phyloP scores from a whole-genome alignment of 2,329 filamentous ascomycete genomes.

The Aspergillus versicolor region DNA sequence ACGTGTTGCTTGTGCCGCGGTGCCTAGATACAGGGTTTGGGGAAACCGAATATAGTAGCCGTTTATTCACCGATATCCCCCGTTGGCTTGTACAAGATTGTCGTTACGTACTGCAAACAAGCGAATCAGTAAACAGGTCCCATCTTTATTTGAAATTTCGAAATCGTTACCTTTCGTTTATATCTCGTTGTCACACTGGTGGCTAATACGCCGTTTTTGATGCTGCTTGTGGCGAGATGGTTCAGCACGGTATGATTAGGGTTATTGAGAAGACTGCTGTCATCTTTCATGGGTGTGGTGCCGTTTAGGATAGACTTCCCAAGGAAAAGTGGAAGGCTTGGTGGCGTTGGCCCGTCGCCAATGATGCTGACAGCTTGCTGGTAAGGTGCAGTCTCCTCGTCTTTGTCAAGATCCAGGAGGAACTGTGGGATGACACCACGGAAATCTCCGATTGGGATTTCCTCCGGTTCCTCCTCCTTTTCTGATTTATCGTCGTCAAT shows the following conservation, averaged over 20 bases:
- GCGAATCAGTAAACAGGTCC: slow-evolving; percentile 18
- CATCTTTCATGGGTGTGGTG: slow-evolving; percentile 89
- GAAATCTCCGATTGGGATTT: slow-evolving; percentile 62
- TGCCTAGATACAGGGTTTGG: neutral
- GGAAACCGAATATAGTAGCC: neutral
- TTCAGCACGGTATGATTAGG: slow-evolving; percentile 97
- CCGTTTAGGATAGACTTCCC: slow-evolving; percentile 94
- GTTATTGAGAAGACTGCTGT: slow-evolving; percentile 94
- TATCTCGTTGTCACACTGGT: slow-evolving; percentile 98
- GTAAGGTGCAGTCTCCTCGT: slow-evolving; percentile 74
- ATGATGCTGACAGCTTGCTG: slow-evolving; percentile 73
- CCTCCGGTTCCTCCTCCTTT: slow-evolving; percentile 54
- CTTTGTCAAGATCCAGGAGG: slow-evolving; percentile 77
- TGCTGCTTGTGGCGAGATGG: slow-evolving; percentile 94
- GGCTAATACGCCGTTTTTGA: slow-evolving; percentile 92
- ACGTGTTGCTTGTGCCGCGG: neutral
- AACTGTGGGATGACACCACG: slow-evolving; percentile 77
- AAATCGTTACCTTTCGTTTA: slow-evolving; percentile 67
- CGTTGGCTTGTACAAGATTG: slow-evolving; percentile 94
- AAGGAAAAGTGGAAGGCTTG: slow-evolving; percentile 83
- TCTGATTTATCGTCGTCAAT: slow-evolving; percentile 44
- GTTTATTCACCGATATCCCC: slow-evolving; percentile 38
- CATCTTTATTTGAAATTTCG: neutral
- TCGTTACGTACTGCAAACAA: slow-evolving; percentile 78
- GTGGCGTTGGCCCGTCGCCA: slow-evolving; percentile 77